Evolutionary conservation across 208 protist genomes (phyloP).

Genomic region (Phytomonas francai): DNA sequence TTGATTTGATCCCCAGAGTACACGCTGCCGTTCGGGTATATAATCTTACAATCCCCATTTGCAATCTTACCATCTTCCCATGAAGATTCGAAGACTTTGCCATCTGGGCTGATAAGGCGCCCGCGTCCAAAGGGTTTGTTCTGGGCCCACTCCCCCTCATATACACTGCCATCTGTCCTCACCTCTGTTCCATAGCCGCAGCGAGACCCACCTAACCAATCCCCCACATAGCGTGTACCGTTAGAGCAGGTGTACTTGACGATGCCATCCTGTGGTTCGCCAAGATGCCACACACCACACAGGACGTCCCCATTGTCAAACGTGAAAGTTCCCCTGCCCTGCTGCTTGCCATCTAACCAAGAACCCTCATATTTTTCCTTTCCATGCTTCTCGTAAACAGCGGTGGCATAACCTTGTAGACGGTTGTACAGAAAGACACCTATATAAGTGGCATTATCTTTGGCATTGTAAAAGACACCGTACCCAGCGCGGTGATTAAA

Average conservation of each 20-base stretch:
- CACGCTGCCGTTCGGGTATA: slow-evolving; percentile 66
- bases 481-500: slow-evolving; percentile 48
- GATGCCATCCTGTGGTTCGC: slow-evolving; percentile 46
- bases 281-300: slow-evolving; percentile 65
- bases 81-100: slow-evolving; percentile 56
- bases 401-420: slow-evolving; percentile 45
- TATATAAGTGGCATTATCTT: slow-evolving; percentile 45
- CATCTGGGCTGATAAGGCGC: slow-evolving; percentile 35
- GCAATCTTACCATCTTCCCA: slow-evolving; percentile 44
- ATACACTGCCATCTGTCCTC: slow-evolving; percentile 70
- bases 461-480: slow-evolving; percentile 51
- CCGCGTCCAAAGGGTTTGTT: slow-evolving; percentile 67
- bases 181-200: slow-evolving; percentile 54
- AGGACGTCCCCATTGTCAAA: slow-evolving; percentile 79
- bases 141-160: slow-evolving; percentile 70
- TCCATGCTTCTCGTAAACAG: slow-evolving; percentile 11
- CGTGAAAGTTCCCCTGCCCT: slow-evolving; percentile 67
- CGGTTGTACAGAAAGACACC: slow-evolving; percentile 72
- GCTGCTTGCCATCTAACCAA: slow-evolving; percentile 72
- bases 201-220: slow-evolving; percentile 55
- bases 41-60: slow-evolving; percentile 42
- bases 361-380: slow-evolving; percentile 62
- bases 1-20: slow-evolving; percentile 62
- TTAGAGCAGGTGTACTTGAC: slow-evolving; percentile 47
- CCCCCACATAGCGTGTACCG: slow-evolving; percentile 65